Base-by-base conservation (phyloP, 2,329 filamentous ascomycete genomes). In the Talaromyces islandicus region DNA sequence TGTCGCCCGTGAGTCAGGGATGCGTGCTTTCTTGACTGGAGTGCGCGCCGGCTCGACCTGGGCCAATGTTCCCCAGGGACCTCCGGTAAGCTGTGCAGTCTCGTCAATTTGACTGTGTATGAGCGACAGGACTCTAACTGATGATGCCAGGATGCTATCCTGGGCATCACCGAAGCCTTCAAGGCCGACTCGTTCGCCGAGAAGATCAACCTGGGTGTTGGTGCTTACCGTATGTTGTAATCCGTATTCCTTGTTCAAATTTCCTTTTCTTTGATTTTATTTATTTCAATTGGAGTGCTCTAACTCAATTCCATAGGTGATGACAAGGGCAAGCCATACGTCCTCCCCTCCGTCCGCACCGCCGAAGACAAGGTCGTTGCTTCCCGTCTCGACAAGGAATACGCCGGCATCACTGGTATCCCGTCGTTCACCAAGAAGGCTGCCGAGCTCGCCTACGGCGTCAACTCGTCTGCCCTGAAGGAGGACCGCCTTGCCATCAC, bases 191-290 rank as follows among this genome's bases (percentile, higher is more conserved):
- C 83, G 71, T 93, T 95, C 78, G 81, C 86, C 65, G 87, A 96
- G 82, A 99, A 97, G 87, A 97, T 99, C 84, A 97, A 97, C 83
- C 83, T 99, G 64, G 94, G 92, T 81, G 94, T 97, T 68, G 94
- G 94, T 72, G 94, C 94, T 73, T 99, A 99, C 86, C 92, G 94
- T 81, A 73, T 68, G 76, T 64, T 29, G n/a, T 53, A 50, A n/a
- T 6, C 25, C 25, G 6, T 27, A 27, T 29, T 38, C 58, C 30
- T 4, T 56, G 52, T 29, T 12, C 58, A 46, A n/a, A 11, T 19
- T 14, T n/a, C 35, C 29, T 24, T 48, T 56, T 4, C 61, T 7
- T n/a, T 9, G 7, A 35, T n/a, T n/a, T n/a, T n/a, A n/a, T 10
- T 1, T 11, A 30, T 9, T 30, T 9, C 35, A 38, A n/a, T n/a